Evolutionary conservation across 78 protist species (phyloP).

Genomic region (Dictyostelium citrinum): DNA sequence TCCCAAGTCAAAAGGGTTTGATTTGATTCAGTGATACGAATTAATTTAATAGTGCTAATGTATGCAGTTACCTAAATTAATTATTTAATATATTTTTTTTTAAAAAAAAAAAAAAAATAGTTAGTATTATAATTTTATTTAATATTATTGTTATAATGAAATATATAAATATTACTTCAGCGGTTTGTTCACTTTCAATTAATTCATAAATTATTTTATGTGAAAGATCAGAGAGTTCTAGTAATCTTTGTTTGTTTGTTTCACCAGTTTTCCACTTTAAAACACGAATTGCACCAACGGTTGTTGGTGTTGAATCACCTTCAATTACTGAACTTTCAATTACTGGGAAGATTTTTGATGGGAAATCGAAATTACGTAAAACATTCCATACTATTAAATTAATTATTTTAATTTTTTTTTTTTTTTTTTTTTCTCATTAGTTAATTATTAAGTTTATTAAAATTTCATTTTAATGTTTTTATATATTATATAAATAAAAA

Average conservation of each 20-base stretch:
- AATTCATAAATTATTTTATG: constrained; percentile 17
- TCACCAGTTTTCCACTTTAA: constrained; percentile 62
- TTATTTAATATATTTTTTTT: background rate
- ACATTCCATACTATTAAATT: background rate
- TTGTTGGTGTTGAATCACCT: background rate
- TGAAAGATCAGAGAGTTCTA: constrained; percentile 40
- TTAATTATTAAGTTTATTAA: background rate
- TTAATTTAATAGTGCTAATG: background rate
- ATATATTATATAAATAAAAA: background rate
- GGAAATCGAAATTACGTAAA: constrained; percentile 24
- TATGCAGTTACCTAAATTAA: background rate
- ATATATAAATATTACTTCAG: background rate
- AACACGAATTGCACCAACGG: constrained; percentile 42
- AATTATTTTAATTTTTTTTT: background rate
- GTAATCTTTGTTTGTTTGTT: constrained; percentile 14
- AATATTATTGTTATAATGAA: no score
- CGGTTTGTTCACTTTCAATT: background rate
- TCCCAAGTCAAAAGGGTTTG: constrained; percentile 22
- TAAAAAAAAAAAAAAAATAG: no score
- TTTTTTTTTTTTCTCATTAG: background rate
- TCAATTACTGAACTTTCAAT: constrained; percentile 23
- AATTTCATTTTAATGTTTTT: no score
- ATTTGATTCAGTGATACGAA: constrained; percentile 11
- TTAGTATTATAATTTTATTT: no score
- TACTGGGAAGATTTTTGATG: background rate